These are phyloP conservation scores for Metschnikowia proteae DNA, from an alignment of 805 yeast species.

Conservation along the genomic window DNA sequence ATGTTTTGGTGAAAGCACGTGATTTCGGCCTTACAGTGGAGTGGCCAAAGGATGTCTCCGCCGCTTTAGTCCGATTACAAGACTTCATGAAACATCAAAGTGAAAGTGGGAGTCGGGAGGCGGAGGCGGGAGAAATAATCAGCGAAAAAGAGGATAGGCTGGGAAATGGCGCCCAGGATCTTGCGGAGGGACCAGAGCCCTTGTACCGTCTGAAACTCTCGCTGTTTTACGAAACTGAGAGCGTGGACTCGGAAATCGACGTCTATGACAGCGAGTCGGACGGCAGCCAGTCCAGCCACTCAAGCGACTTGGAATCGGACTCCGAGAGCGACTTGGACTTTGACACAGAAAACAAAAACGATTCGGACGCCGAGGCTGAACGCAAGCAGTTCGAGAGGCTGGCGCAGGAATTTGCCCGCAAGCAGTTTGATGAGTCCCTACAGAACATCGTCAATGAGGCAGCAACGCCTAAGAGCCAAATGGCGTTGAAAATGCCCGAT, in stretches of 20 bases:
- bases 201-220: neutral
- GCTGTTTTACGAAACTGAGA: constrained; percentile 4
- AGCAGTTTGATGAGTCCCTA: constrained; percentile 1
- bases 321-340: neutral
- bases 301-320: neutral
- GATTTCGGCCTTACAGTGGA: neutral
- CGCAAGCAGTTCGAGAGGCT: neutral
- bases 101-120: neutral
- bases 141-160: neutral
- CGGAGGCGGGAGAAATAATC: neutral
- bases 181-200: constrained; percentile 2
- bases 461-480: neutral
- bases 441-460: constrained; percentile 1
- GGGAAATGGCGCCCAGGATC: neutral
- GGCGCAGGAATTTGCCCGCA: neutral
- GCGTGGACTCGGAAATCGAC: constrained; percentile 3
- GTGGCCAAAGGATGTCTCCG: constrained; percentile 18
- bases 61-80: constrained; percentile 13
- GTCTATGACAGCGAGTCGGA: constrained; percentile 16
- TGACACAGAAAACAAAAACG: neutral
- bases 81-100: constrained; percentile 1
- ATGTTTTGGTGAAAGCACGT: constrained; percentile 27
- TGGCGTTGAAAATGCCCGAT: constrained; percentile 24
- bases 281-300: constrained; percentile 15
- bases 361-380: neutral